Percentiles rank a stretch among this genome's conserved stretches.
These are phyloP conservation scores for Astrephomene gubernaculifera DNA, from an alignment of 139 green algal genomes.

Conservation along the genomic window DNA sequence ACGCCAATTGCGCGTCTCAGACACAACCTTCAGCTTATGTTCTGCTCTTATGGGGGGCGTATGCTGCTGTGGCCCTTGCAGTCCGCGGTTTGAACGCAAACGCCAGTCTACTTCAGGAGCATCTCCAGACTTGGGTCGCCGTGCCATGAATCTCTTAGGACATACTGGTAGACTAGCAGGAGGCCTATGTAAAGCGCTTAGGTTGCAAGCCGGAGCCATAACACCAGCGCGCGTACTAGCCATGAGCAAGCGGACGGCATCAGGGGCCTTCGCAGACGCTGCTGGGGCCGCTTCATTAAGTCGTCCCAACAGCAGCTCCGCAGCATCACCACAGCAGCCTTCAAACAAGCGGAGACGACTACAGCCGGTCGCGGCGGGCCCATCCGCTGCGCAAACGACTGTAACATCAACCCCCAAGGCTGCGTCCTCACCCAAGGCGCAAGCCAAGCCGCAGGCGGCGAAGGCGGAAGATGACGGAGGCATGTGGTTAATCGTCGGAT, in stretches of 20 bases:
- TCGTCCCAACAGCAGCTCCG: neutral
- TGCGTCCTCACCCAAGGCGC: neutral
- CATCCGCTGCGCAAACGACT: neutral
- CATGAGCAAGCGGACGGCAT: constrained; percentile 5
- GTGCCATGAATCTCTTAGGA: constrained; percentile 10
- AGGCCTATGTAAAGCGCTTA: neutral
- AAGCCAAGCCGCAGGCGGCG: neutral
- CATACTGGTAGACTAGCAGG: neutral
- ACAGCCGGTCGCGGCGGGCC: constrained; percentile 6
- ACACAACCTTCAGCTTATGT: neutral
- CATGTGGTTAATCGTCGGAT: constrained; percentile 47
- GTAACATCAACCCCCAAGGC: neutral
- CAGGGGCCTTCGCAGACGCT: neutral
- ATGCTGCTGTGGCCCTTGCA: neutral
- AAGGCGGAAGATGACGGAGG: constrained; percentile 21
- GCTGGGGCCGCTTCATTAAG: neutral
- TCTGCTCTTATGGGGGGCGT: neutral
- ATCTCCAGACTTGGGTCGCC: neutral
- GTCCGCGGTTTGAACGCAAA: neutral
- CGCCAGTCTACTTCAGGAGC: too few relatives aligned
- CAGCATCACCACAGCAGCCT: neutral
- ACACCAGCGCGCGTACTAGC: neutral
- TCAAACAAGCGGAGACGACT: constrained; percentile 4
- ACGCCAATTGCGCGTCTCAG: neutral
- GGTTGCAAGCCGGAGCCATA: neutral